phyloP scores from a whole-genome alignment of 768 basidiomycete species.

The Trametes maxima region DNA sequence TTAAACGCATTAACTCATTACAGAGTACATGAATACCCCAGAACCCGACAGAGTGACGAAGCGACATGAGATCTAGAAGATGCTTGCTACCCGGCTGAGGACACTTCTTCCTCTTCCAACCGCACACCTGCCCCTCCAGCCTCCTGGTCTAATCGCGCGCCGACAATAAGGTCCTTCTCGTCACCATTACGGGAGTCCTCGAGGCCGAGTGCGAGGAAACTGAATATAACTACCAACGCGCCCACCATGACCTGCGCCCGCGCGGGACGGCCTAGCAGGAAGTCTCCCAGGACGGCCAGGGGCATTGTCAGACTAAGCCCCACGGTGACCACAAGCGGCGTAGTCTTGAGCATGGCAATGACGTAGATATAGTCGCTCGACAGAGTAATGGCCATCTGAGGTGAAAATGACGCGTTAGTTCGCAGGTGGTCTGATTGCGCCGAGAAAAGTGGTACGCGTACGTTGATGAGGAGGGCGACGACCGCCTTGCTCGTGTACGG shows the following conservation, averaged over 20 bases:
- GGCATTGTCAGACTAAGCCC: constrained; percentile 95
- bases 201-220: constrained; percentile 75
- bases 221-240: constrained; percentile 72
- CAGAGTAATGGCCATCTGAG: constrained; percentile 80
- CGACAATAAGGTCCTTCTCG: constrained; percentile 25
- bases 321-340: constrained; percentile 89
- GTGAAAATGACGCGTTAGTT: background rate
- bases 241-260: constrained; percentile 67
- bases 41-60: background rate
- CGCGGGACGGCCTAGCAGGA: constrained; percentile 60
- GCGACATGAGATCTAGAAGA: background rate
- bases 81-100: background rate
- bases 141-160: constrained; percentile 24
- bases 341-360: constrained; percentile 94
- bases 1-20: background rate
- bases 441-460: constrained; percentile 34
- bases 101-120: constrained; percentile 17
- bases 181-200: constrained; percentile 43
- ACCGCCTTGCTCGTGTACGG: constrained; percentile 57
- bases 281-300: constrained; percentile 83
- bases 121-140: constrained; percentile 4
- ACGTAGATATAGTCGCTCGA: constrained; percentile 87
- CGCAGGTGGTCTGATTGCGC: background rate
- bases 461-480: constrained; percentile 56
- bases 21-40: background rate